A percentile compares a stretch with the other conserved stretches of the same genome.
Evolutionary conservation across 2,329 filamentous ascomycete species (phyloP).

Genomic region (Fusarium illudens): DNA sequence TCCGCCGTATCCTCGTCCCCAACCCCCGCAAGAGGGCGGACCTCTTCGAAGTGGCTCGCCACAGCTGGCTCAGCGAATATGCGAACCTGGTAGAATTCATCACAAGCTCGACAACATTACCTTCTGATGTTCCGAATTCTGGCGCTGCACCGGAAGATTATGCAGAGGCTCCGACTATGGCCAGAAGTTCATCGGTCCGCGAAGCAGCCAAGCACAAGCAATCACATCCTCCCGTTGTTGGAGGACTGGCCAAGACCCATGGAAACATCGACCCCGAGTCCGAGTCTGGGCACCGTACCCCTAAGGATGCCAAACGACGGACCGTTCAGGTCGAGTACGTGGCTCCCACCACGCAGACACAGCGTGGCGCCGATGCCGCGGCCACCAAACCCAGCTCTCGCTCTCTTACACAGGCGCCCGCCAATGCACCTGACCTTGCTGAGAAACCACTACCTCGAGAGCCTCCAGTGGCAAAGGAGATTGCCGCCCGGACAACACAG

Average conservation of each 20-base stretch:
- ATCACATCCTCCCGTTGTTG: slow-evolving; percentile 57
- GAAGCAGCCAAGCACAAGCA: slow-evolving; percentile 79
- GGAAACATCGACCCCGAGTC: slow-evolving; percentile 76
- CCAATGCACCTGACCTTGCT: slow-evolving; percentile 38
- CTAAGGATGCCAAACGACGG: slow-evolving; percentile 88
- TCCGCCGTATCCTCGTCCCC: slow-evolving; percentile 92
- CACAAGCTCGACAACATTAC: slow-evolving; percentile 91
- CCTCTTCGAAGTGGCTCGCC: slow-evolving; percentile 94
- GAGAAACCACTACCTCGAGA: slow-evolving; percentile 71
- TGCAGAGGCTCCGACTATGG: slow-evolving; percentile 68
- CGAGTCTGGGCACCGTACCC: slow-evolving; percentile 65
- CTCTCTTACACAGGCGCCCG: slow-evolving; percentile 57
- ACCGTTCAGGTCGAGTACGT: slow-evolving; percentile 99
- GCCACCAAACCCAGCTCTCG: slow-evolving; percentile 37
- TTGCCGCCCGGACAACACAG: slow-evolving; percentile 49
- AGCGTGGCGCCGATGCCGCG: slow-evolving; percentile 64
- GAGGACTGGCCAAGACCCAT: slow-evolving; percentile 76
- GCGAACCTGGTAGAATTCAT: slow-evolving; percentile 97
- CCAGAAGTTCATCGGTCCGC: slow-evolving; percentile 91
- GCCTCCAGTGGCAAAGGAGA: slow-evolving; percentile 58
- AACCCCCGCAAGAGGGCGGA: slow-evolving; percentile 95
- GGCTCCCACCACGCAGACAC: slow-evolving; percentile 85
- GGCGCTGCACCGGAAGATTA: slow-evolving; percentile 69
- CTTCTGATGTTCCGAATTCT: slow-evolving; percentile 83
- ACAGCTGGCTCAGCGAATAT: slow-evolving; percentile 98